A percentile compares a stretch with the other conserved stretches of the same genome.
phyloP scores from a whole-genome alignment of 768 basidiomycete genomes.

The Clavaria fumosa region DNA sequence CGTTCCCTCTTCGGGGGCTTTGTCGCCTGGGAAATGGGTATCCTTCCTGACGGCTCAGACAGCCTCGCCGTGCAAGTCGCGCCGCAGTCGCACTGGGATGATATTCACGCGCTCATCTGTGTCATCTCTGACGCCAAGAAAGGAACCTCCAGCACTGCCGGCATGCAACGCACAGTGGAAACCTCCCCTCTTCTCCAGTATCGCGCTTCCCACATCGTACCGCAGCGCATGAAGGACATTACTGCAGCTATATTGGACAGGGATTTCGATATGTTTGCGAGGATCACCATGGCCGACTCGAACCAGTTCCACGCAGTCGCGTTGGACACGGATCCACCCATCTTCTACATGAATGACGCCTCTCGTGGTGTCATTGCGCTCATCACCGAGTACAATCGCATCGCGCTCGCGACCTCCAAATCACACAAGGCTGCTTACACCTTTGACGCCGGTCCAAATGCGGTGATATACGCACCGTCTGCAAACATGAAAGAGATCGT shows the following conservation, averaged over 20 bases:
- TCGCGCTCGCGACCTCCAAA: conserved; percentile 36
- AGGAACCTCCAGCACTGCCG: conserved; percentile 84
- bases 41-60: conserved; percentile 54
- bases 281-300: conserved; percentile 91
- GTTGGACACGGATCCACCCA: conserved; percentile 92
- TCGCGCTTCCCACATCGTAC: conserved; percentile 78
- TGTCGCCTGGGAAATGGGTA: conserved; percentile 87
- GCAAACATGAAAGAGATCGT: conserved; percentile 69
- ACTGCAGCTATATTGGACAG: conserved; percentile 57
- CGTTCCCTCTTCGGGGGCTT: conserved; percentile 95
- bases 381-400: conserved; percentile 85
- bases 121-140: conserved; percentile 95
- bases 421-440: conserved; percentile 87
- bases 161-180: conserved; percentile 96
- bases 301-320: conserved; percentile 99
- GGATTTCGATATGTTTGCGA: conserved; percentile 83
- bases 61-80: conserved; percentile 83
- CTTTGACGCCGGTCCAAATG: conserved; percentile 98
- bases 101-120: conserved; percentile 93
- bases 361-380: conserved; percentile 83
- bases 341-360: conserved; percentile 99
- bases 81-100: conserved; percentile 77
- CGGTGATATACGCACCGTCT: conserved; percentile 83
- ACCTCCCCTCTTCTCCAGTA: conserved; percentile 80
- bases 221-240: conserved; percentile 72